Percentiles rank a stretch among this genome's conserved stretches.
Evolutionary conservation across 257 asterid genomes (phyloP).

Genomic region (Solanum commersonii): DNA sequence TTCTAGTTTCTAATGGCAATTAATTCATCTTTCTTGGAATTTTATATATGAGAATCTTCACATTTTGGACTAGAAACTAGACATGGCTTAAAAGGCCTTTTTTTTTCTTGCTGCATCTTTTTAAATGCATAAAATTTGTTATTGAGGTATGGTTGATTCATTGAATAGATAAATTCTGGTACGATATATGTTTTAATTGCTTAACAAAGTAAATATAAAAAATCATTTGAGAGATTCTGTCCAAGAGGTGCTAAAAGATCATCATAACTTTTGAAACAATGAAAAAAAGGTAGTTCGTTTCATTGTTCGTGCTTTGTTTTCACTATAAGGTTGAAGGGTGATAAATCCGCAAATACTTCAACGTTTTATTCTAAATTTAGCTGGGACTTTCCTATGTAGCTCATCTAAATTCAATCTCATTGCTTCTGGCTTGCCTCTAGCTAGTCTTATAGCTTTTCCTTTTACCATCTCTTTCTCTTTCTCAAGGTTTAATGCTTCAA

Average conservation of each 20-base stretch:
- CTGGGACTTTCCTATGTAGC: not conserved
- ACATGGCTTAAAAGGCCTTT: not conserved
- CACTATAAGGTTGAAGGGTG: not conserved
- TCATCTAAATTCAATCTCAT: not conserved
- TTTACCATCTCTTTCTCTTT: not conserved
- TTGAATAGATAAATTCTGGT: not conserved
- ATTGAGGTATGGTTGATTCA: not conserved
- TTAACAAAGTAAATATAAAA: not conserved
- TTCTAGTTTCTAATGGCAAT: not conserved
- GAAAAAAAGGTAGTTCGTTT: not conserved
- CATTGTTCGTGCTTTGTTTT: not conserved
- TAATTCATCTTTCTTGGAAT: not conserved
- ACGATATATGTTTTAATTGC: not conserved
- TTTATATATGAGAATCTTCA: not conserved
- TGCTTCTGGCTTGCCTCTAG: not conserved
- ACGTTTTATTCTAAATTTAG: not conserved
- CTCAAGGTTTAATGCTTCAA: constrained; percentile 10
- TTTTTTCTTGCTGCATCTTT: not conserved
- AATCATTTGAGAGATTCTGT: not conserved
- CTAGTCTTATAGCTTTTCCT: not conserved
- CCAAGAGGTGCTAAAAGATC: not conserved
- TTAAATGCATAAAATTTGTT: not conserved
- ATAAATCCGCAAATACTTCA: not conserved
- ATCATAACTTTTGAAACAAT: not conserved
- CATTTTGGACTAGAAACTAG: not conserved